Evolutionary conservation across 192 early-diverging fungal species (phyloP).

Genomic region (Umbelopsis vinacea): DNA sequence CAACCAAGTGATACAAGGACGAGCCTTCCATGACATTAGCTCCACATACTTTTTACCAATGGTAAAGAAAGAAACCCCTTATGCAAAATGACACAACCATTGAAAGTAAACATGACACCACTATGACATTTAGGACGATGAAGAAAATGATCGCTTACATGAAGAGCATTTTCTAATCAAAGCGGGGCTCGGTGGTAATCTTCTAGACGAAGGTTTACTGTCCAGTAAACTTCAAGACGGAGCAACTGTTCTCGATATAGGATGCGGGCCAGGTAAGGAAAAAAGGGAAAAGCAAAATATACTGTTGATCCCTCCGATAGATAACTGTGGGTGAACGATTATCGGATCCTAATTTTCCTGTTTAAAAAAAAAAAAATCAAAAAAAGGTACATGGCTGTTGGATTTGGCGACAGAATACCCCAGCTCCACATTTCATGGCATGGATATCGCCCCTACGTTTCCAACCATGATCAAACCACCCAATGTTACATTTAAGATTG

Average conservation of each 20-base stretch:
- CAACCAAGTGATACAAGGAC: not conserved
- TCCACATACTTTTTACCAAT: conserved; percentile 5
- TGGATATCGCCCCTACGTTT: conserved; percentile 44
- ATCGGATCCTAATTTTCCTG: not conserved
- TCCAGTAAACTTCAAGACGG: conserved; percentile 9
- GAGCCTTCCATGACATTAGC: conserved; percentile 1
- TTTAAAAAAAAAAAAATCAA: too few relatives aligned
- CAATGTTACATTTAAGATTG: conserved; percentile 38
- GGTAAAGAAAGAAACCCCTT: not conserved
- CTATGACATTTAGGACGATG: not conserved
- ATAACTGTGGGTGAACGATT: not conserved
- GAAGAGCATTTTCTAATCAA: conserved; percentile 22
- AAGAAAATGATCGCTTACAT: conserved; percentile 1
- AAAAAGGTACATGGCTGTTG: conserved; percentile 22
- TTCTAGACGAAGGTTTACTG: not conserved
- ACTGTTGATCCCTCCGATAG: not conserved
- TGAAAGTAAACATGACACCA: not conserved
- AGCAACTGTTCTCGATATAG: conserved; percentile 38
- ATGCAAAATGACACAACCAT: not conserved
- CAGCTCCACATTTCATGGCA: conserved; percentile 24
- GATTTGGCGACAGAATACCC: conserved; percentile 45
- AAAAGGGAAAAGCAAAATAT: conserved; percentile 7
- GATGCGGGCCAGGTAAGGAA: conserved; percentile 46
- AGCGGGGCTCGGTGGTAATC: not conserved
- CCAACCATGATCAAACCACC: conserved; percentile 40